Evolutionary conservation across 1,139 yeast genomes (phyloP), one percentile per base, ranked within the genome.

Genomic region (Geotrichum australiense): DNA sequence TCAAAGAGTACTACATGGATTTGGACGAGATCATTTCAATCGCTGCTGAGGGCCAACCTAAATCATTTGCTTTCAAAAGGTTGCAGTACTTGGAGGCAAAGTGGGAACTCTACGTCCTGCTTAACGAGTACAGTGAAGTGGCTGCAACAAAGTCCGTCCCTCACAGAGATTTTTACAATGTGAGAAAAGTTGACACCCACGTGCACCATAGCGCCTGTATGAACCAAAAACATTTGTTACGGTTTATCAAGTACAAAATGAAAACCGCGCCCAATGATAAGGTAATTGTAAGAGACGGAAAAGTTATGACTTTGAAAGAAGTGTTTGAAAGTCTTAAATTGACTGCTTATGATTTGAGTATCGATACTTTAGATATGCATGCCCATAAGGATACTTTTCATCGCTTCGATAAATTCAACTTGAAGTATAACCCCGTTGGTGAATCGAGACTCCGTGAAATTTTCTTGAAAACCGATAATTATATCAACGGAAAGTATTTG

Each of bases 201-300:
- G 95, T 93, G 56, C 99, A 93, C 62, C 98, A 93, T 62, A 84
- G 96, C 11, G 99, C 99, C 6, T 89, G 96, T 62, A 91, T 91
- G 98, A 93, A 93, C 58, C 98, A 93, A 63, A 93, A 93, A 64
- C 98, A 93, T 65, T 69, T 93, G 57, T 69, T 93, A 52, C 80
- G 98, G 55, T 93, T 85, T 62, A 93, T 93, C 63, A 93, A 93
- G 64, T 85, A 87, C 61, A 91, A 91, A 65, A 74, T 81, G 62
- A 77, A 80, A 59, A 77, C 83, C 63, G 74, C 66, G 57, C 91
- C 95, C 1, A 74, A 85, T 53, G 96, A 91, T 61, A 79, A 82
- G 49, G 99, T 93, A 14, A 91, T 93, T 42, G 81, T 75, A 65
- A 81, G 98, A 68, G 98, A 93, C 65, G 94, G 93, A 16, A 79